Conservation (phyloP, 768 basidiomycete genomes). For the Lanmaoa rubissima region DNA sequence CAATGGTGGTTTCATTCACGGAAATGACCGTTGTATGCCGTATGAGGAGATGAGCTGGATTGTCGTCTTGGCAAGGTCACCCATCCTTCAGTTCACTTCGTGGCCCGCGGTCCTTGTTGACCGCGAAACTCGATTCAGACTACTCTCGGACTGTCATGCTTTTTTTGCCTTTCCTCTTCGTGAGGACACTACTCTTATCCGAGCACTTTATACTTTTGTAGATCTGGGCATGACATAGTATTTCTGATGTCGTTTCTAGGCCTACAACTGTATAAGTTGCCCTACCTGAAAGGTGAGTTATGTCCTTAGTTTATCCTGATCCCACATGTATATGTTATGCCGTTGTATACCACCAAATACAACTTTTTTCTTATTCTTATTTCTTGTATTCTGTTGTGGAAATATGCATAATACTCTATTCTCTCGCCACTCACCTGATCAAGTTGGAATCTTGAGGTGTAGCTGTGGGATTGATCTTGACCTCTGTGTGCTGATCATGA, state of each 20-base stretch:
- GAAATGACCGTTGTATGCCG: slow-evolving; percentile 1
- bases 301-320: too few species aligned
- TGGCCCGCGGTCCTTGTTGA: slow-evolving; percentile 17
- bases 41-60: slow-evolving; percentile 17
- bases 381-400: not conserved
- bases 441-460: not conserved
- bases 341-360: too few species aligned
- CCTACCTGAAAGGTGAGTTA: not conserved
- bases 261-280: not conserved
- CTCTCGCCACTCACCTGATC: not conserved
- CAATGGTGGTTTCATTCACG: not conserved
- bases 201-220: not conserved
- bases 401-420: not conserved
- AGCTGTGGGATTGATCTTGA: not conserved
- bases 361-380: not conserved
- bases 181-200: slow-evolving; percentile 3
- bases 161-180: slow-evolving; percentile 10
- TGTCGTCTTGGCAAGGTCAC: not conserved
- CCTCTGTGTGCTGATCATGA: too few species aligned
- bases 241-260: not conserved
- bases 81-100: slow-evolving; percentile 31
- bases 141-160: slow-evolving; percentile 29
- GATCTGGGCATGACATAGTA: not conserved
- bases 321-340: not conserved
- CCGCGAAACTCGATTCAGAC: slow-evolving; percentile 36